These are phyloP conservation scores for Zymoseptoria passerinii DNA, from an alignment of 2,329 filamentous ascomycete species.

Conservation along the genomic window DNA sequence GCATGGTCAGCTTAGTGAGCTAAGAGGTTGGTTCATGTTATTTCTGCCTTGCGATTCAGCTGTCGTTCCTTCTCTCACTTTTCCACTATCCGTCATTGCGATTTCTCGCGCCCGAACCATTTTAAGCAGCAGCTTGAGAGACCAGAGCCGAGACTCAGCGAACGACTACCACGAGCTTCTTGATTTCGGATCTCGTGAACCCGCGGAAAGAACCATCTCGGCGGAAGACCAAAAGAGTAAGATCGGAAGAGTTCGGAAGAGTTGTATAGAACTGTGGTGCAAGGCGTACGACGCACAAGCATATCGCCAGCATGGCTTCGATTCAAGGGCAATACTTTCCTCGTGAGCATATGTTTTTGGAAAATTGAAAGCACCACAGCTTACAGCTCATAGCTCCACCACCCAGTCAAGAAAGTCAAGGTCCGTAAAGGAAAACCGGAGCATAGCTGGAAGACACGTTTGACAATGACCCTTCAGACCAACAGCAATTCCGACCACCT, in stretches of 20 bases:
- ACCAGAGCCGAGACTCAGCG: neutral
- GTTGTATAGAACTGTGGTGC: neutral
- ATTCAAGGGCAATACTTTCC: constrained; percentile 26
- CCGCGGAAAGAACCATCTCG: neutral
- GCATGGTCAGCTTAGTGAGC: constrained; percentile 9
- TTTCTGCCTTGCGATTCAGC: neutral
- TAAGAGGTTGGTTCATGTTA: constrained; percentile 3
- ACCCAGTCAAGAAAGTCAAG: neutral
- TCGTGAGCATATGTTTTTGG: constrained; percentile 17
- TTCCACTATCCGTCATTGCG: neutral
- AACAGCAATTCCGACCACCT: constrained; percentile 8
- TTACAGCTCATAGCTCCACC: neutral
- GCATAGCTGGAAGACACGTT: neutral
- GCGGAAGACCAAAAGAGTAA: neutral
- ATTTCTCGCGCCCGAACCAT: neutral
- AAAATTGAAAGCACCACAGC: neutral
- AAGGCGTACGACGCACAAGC: neutral
- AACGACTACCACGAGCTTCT: neutral
- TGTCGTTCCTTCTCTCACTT: neutral
- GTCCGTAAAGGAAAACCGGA: neutral
- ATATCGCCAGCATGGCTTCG: constrained; percentile 12
- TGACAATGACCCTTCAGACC: neutral
- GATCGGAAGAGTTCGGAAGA: neutral
- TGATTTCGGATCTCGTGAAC: neutral
- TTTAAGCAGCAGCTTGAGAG: neutral